These are phyloP conservation scores for Bjerkandera adusta DNA, from an alignment of 1,284 basidiomycete species.

Conservation along the genomic window DNA sequence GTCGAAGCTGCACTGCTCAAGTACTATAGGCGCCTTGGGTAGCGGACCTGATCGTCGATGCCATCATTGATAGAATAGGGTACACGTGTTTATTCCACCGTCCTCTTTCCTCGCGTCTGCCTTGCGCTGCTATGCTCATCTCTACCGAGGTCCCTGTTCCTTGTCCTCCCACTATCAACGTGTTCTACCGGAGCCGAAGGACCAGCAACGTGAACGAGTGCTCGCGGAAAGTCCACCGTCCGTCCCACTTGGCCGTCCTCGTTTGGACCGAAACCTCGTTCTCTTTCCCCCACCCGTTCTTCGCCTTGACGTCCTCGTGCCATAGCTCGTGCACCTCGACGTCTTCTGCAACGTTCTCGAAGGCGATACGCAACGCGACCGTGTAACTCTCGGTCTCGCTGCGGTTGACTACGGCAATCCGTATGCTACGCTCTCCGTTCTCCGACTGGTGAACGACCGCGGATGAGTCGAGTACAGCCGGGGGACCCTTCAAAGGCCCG, in stretches of 20 bases:
- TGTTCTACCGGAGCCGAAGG: constrained; percentile 8
- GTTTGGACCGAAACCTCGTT: constrained; percentile 40
- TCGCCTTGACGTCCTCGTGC: constrained; percentile 38
- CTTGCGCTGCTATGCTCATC: too few species aligned
- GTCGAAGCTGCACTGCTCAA: too few species aligned
- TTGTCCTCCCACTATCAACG: background rate
- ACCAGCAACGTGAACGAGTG: constrained; percentile 42
- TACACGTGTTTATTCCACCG: too few species aligned
- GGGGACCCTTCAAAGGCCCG: constrained; percentile 35
- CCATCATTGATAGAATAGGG: too few species aligned
- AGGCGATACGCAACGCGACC: constrained; percentile 39
- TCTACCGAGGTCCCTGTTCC: constrained; percentile 1
- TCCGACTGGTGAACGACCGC: constrained; percentile 37
- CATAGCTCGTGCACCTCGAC: constrained; percentile 47
- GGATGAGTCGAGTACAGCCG: constrained; percentile 46
- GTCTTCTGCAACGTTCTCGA: constrained; percentile 20
- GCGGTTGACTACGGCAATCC: constrained; percentile 49
- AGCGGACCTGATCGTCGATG: too few species aligned
- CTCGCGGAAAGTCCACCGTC: constrained; percentile 38
- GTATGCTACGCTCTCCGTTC: constrained; percentile 32
- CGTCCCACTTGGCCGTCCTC: constrained; percentile 33
- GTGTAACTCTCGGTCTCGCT: constrained; percentile 32
- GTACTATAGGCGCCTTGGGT: too few species aligned
- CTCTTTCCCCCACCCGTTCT: constrained; percentile 39
- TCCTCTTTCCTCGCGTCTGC: too few species aligned